Evolutionary conservation across 2,329 filamentous ascomycete species (phyloP), one percentile per base, ranked within the genome.

Genomic region (Pseudogymnoascus sp.): DNA sequence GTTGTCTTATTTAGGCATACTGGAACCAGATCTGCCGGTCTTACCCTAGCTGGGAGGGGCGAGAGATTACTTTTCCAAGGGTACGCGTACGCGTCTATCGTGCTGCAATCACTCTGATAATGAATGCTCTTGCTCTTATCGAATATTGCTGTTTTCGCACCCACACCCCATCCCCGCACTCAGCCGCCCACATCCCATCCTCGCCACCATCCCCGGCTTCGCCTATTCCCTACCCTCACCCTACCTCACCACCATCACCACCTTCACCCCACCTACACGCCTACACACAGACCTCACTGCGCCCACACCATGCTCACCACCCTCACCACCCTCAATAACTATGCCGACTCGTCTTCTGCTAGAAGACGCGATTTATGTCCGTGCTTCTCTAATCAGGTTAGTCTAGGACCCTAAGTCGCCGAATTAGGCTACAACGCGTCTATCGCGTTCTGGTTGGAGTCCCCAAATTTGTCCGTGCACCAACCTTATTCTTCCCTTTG

Each of bases 61-160:
- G 48, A 30, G 33, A 33, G 23, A 56, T 30, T 15, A 56, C 33
- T 34, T 18, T 28, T 56, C 48, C 5, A 56, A 56, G 48, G 48
- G 33, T 56, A 56, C 21, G 23, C 9, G 21, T 18, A 10, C 23
- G 48, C 12, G 21, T 56, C 15, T 8, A 5, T 56, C 21, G 48
- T 28, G 48, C 10, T 56, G 18, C 33, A 3, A 56, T 56, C 5
- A 56, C 33, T 3, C 33, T 56, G 26, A 18, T 56, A 30, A 28
- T 56, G 48, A 37, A 37, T 35, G 34, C 34, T 35, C 21, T 56
- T 56, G 33, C 48, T 30, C 48, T 56, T 34, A 56, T 56, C 33
- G n/a, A 18, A 56, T 56, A 30, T 15, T 56, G 33, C 33, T 56
- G 26, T n/a, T 56, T 28, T 56, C 9, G 15, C 26, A 28, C 3